Conservation (phyloP, 148 eudicot species). For the Heliamphora exappendiculata region DNA sequence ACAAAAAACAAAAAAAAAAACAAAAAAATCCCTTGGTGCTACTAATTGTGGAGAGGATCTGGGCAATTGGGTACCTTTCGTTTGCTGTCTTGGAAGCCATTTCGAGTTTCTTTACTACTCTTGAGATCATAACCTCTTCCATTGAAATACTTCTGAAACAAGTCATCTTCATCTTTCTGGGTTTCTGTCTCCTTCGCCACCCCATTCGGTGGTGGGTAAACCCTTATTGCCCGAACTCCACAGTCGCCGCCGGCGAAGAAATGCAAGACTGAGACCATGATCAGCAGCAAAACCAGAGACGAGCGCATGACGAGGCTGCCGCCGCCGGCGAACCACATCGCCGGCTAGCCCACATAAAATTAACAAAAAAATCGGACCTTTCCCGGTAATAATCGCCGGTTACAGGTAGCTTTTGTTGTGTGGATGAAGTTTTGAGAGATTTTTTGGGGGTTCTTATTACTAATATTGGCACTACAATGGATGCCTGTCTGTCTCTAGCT, state of each 20-base stretch:
- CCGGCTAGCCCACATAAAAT: constrained; percentile 24
- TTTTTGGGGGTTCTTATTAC: neutral
- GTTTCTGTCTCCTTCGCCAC: neutral
- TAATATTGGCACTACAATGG: neutral
- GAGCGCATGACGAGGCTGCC: constrained; percentile 17
- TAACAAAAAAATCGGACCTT: neutral
- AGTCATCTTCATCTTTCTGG: constrained; percentile 12
- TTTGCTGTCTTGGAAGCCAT: constrained; percentile 30
- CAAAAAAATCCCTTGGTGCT: neutral
- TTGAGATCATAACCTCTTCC: constrained; percentile 21
- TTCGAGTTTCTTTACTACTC: neutral
- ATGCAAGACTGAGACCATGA: constrained; percentile 27
- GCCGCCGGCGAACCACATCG: constrained; percentile 41
- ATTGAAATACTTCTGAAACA: constrained; percentile 34
- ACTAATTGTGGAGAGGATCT: constrained; percentile 68
- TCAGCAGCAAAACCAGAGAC: constrained; percentile 10
- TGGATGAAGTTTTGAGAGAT: neutral
- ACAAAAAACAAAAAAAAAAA: neutral
- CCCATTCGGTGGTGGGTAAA: constrained; percentile 12
- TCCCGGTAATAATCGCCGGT: neutral
- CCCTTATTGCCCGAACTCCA: constrained; percentile 30
- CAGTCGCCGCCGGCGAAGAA: constrained; percentile 16
- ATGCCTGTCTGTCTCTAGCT: neutral
- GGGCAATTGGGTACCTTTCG: constrained; percentile 80
- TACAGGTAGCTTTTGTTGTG: neutral